These are phyloP conservation scores for Phytophthora litchii DNA, from an alignment of 352 stramenopile species.

Conservation along the genomic window DNA sequence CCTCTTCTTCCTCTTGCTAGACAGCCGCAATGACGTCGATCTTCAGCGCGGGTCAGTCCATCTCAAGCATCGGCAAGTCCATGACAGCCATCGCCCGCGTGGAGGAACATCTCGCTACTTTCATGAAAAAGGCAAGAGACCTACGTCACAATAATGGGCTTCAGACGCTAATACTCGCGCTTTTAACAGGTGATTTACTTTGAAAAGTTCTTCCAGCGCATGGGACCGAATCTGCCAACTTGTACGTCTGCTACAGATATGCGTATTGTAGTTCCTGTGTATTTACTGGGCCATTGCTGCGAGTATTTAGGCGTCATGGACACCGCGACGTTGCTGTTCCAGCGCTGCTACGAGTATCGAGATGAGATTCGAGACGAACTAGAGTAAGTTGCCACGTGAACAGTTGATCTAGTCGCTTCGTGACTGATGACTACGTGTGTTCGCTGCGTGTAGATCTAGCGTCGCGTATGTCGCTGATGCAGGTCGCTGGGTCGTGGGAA, in stretches of 20 bases:
- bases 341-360: slow-evolving; percentile 84
- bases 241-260: slow-evolving; percentile 33
- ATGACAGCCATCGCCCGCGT: slow-evolving; percentile 80
- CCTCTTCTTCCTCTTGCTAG: neutral
- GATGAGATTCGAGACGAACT: slow-evolving; percentile 84
- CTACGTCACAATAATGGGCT: neutral
- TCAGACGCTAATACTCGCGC: neutral
- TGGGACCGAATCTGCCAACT: slow-evolving; percentile 59
- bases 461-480: slow-evolving; percentile 75
- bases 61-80: slow-evolving; percentile 87
- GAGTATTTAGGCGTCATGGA: slow-evolving; percentile 49
- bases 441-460: slow-evolving; percentile 48
- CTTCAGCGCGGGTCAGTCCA: slow-evolving; percentile 84
- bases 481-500: slow-evolving; percentile 82
- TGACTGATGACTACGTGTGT: neutral
- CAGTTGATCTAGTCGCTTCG: neutral
- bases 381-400: slow-evolving; percentile 49
- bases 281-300: slow-evolving; percentile 4
- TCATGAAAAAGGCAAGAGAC: slow-evolving; percentile 77
- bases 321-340: slow-evolving; percentile 63
- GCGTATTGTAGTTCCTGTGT: neutral
- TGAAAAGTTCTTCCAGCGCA: slow-evolving; percentile 83
- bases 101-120: slow-evolving; percentile 79
- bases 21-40: slow-evolving; percentile 57
- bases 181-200: slow-evolving; percentile 79